Evolutionary conservation across 495 filamentous ascomycete species (phyloP).

Genomic region (Melanomma pulvis-pyrius): DNA sequence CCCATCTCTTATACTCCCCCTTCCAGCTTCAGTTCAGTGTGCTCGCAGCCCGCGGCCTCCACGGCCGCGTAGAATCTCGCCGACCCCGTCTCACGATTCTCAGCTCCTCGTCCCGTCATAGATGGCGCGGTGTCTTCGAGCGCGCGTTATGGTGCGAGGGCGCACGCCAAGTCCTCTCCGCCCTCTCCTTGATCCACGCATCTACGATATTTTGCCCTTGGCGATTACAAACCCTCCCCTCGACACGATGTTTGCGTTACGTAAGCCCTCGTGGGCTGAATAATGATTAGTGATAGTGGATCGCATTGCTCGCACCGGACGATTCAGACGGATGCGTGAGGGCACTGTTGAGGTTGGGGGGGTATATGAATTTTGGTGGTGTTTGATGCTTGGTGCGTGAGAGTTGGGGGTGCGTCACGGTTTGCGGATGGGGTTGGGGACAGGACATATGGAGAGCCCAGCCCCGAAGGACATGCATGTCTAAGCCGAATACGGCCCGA

Average conservation of each 20-base stretch:
- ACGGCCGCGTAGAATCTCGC: background rate
- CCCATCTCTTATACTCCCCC: background rate
- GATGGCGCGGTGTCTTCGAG: background rate
- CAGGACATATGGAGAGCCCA: background rate
- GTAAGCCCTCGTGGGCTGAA: background rate
- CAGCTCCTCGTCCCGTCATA: background rate
- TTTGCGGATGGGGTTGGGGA: background rate
- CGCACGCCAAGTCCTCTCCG: background rate
- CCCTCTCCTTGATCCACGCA: background rate
- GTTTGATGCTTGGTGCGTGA: no score
- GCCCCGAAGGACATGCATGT: background rate
- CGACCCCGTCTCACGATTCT: background rate
- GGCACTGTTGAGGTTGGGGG: no score
- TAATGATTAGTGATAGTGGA: background rate
- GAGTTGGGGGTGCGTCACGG: background rate
- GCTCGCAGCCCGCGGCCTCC: background rate
- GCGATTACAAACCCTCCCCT: constrained; percentile 6
- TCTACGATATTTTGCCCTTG: background rate
- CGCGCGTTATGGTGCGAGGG: background rate
- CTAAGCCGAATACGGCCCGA: background rate
- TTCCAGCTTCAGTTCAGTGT: background rate
- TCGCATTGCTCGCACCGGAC: background rate
- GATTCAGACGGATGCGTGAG: background rate
- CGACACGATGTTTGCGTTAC: background rate
- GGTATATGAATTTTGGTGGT: no score